Conservation (phyloP, 257 asterid genomes). For the Striga asiatica region DNA sequence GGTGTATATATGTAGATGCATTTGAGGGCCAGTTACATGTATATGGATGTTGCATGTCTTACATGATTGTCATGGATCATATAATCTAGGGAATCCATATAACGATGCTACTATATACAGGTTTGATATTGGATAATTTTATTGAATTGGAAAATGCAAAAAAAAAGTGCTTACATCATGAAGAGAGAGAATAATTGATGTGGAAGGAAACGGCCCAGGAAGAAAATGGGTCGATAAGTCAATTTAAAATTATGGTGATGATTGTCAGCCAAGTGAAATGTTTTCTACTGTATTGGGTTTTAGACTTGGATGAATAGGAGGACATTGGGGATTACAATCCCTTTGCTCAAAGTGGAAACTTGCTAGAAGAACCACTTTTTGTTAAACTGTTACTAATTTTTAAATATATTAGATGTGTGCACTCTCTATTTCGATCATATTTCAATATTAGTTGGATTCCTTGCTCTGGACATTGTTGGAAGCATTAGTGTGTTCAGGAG, state of each 20-base stretch:
- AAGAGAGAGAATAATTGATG: too few relatives aligned
- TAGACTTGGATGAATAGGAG: too few relatives aligned
- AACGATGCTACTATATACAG: constrained; percentile 8
- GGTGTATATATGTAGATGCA: not conserved
- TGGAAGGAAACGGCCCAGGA: too few relatives aligned
- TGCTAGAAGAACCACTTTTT: constrained; percentile 13
- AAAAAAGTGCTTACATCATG: too few relatives aligned
- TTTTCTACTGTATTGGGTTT: too few relatives aligned
- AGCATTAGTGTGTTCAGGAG: constrained; percentile 6
- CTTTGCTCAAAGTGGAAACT: too few relatives aligned
- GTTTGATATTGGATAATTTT: constrained; percentile 24
- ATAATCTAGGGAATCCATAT: constrained; percentile 12
- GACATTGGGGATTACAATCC: too few relatives aligned
- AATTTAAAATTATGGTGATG: too few relatives aligned
- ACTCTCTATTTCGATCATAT: constrained; percentile 14
- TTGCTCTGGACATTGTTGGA: constrained; percentile 13
- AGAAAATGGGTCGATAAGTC: too few relatives aligned
- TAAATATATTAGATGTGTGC: constrained; percentile 15
- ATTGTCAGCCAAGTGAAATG: too few relatives aligned
- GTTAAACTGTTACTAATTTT: too few relatives aligned
- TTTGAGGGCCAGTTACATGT: not conserved
- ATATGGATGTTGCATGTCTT: constrained; percentile 16
- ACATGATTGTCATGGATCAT: constrained; percentile 18
- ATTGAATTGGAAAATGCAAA: not conserved
- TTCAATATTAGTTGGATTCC: constrained; percentile 12